These are phyloP conservation scores for Sindora glabra DNA, from an alignment of 306 rosid species.

Conservation along the genomic window DNA sequence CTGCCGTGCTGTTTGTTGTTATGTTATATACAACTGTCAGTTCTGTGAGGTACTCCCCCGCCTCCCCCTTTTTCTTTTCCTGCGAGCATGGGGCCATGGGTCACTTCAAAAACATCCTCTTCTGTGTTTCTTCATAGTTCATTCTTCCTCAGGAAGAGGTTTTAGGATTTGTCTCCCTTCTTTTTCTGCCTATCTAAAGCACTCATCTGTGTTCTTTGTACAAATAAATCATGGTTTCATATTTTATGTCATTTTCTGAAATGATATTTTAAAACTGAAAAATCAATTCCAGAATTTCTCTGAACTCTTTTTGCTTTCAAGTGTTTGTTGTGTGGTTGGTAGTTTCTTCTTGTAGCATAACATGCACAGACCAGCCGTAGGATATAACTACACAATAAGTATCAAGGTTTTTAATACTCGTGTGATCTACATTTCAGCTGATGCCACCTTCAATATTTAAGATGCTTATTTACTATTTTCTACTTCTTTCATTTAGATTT, in stretches of 20 bases:
- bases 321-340: not conserved
- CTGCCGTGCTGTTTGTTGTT: not conserved
- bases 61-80: too few relatives aligned
- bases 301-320: not conserved
- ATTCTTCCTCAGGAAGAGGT: too few relatives aligned
- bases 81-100: too few relatives aligned
- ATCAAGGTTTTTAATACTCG: slow-evolving; percentile 1
- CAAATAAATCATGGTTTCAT: not conserved
- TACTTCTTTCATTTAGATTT: slow-evolving; percentile 39
- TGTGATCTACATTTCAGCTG: not conserved
- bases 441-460: not conserved
- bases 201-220: not conserved
- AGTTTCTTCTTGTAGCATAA: not conserved
- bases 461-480: slow-evolving; percentile 16
- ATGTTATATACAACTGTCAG: not conserved
- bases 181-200: not conserved
- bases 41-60: not conserved
- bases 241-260: not conserved
- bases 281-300: slow-evolving; percentile 1
- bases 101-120: too few relatives aligned
- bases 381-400: not conserved
- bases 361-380: too few relatives aligned
- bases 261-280: not conserved
- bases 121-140: too few relatives aligned
- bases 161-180: too few relatives aligned